Conservation (phyloP, 345 rosid species). For the Arabis hirsuta region DNA sequence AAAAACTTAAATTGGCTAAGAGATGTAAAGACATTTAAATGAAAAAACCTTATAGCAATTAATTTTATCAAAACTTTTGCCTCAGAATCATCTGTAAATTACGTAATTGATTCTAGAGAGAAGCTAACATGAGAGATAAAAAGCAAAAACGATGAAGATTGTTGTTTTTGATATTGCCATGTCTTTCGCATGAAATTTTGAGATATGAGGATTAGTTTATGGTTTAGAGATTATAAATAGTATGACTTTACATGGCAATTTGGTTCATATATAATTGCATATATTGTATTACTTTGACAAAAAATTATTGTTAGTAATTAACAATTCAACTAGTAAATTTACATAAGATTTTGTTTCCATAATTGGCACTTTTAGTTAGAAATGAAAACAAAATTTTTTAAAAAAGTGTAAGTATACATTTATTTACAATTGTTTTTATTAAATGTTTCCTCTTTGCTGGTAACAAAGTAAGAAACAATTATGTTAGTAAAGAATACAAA, state of each 20-base stretch:
- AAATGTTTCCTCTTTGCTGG: too few relatives aligned
- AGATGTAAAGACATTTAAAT: slow-evolving; percentile 5
- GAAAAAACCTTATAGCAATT: not conserved
- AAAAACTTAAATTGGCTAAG: not conserved
- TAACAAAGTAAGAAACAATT: too few relatives aligned
- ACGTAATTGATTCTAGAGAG: not conserved
- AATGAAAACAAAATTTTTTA: too few relatives aligned
- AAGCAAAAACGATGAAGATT: not conserved
- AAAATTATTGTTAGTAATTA: too few relatives aligned
- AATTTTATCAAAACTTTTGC: too few relatives aligned
- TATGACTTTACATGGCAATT: not conserved
- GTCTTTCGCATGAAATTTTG: not conserved
- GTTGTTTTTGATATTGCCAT: slow-evolving; percentile 14
- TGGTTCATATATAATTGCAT: not conserved
- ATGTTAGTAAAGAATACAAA: too few relatives aligned
- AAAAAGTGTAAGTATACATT: too few relatives aligned
- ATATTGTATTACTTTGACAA: too few relatives aligned
- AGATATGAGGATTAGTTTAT: slow-evolving; percentile 3
- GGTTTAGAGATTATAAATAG: not conserved
- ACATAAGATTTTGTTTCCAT: too few relatives aligned
- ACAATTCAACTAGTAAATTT: too few relatives aligned
- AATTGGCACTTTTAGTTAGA: too few relatives aligned
- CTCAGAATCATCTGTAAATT: slow-evolving; percentile 3
- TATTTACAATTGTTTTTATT: too few relatives aligned
- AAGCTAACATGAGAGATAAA: slow-evolving; percentile 15